A percentile compares a stretch with the other conserved stretches of the same genome.
Evolutionary conservation across 139 green algal genomes (phyloP).

Genomic region (Parachlorella kessleri): DNA sequence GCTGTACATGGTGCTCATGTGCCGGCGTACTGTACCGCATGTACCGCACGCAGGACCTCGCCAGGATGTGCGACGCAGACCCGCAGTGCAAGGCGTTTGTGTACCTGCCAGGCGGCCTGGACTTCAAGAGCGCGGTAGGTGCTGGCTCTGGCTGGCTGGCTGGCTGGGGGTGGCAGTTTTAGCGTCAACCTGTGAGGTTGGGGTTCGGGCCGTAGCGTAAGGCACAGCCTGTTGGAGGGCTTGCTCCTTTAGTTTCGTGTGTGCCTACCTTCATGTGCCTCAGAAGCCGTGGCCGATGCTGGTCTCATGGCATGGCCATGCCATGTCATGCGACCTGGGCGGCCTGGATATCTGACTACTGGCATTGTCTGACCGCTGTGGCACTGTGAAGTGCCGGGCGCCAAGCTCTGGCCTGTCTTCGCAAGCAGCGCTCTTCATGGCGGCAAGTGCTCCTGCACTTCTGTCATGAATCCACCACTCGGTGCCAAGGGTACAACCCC

Average conservation of each 20-base stretch:
- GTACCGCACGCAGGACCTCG: constrained; percentile 3
- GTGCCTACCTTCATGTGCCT: too few species aligned
- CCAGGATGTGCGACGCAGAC: constrained; percentile 14
- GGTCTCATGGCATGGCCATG: too few species aligned
- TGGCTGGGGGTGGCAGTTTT: too few species aligned
- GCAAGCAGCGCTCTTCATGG: background rate
- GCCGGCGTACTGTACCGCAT: background rate
- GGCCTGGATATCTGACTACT: too few species aligned
- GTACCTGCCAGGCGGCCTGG: constrained; percentile 27
- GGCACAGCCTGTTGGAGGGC: too few species aligned
- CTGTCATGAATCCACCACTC: background rate
- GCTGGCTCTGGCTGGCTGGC: too few species aligned
- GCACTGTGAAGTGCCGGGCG: background rate
- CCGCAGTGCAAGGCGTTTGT: constrained; percentile 31
- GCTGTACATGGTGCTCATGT: background rate
- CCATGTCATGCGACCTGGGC: too few species aligned
- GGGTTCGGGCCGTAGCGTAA: too few species aligned
- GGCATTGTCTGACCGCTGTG: background rate
- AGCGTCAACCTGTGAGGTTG: too few species aligned
- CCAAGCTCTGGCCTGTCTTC: background rate
- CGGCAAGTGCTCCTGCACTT: background rate
- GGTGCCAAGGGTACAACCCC: background rate
- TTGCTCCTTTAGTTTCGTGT: too few species aligned
- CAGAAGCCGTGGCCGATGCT: too few species aligned
- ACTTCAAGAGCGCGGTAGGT: constrained; percentile 6